phyloP scores from a whole-genome alignment of 495 filamentous ascomycete genomes.

The Podospora fimiseda region DNA sequence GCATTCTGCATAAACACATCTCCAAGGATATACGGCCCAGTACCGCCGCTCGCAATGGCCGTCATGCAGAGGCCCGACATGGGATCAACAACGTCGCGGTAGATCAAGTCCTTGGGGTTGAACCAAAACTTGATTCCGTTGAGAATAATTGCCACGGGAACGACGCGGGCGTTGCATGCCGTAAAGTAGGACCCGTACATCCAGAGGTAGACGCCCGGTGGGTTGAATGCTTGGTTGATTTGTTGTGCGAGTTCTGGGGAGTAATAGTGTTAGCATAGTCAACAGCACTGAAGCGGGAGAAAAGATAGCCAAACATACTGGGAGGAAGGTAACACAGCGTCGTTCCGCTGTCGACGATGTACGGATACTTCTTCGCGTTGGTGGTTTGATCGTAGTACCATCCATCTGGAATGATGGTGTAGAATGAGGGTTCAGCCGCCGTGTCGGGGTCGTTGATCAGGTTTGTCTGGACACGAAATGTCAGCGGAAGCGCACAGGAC shows the following conservation, averaged over 20 bases:
- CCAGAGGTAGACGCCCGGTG: slow-evolving; percentile 43
- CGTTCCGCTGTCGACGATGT: slow-evolving; percentile 45
- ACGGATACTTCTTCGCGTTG: slow-evolving; percentile 31
- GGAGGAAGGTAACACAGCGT: slow-evolving; percentile 39
- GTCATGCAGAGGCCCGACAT: slow-evolving; percentile 43
- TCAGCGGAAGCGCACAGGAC: not conserved
- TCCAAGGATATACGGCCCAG: slow-evolving; percentile 50
- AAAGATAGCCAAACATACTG: slow-evolving; percentile 14
- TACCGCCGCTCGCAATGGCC: slow-evolving; percentile 35
- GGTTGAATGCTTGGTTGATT: slow-evolving; percentile 49
- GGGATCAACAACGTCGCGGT: slow-evolving; percentile 31
- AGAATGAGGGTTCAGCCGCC: slow-evolving; percentile 33
- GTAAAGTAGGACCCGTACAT: slow-evolving; percentile 46
- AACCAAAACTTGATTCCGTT: slow-evolving; percentile 44
- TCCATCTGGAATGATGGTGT: slow-evolving; percentile 36
- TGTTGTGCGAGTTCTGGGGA: slow-evolving; percentile 41
- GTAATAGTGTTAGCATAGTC: no score
- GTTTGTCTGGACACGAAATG: slow-evolving; percentile 15
- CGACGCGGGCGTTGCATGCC: slow-evolving; percentile 48
- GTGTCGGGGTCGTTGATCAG: slow-evolving; percentile 21
- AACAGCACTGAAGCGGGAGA: not conserved
- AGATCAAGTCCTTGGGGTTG: slow-evolving; percentile 51
- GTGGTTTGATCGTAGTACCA: slow-evolving; percentile 30
- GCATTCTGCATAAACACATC: slow-evolving; percentile 61
- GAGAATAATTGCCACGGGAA: slow-evolving; percentile 48